Evolutionary conservation across 176 grass and related monocot species (phyloP).

Genomic region (Puccinellia tenuiflora): DNA sequence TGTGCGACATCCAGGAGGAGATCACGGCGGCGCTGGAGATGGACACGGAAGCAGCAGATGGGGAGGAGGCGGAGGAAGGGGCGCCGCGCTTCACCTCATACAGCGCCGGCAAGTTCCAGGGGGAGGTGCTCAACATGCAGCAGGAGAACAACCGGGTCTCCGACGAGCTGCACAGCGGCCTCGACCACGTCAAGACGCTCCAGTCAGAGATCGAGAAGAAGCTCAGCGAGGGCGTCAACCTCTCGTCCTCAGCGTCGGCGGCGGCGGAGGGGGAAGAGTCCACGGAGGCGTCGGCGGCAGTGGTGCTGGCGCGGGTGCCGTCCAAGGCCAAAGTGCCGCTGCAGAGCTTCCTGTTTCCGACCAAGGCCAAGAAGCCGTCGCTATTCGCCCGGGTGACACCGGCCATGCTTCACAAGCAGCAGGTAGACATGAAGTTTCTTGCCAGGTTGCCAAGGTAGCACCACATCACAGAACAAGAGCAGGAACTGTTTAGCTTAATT

Average conservation of each 20-base stretch:
- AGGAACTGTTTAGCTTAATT: not conserved
- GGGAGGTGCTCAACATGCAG: slow-evolving; percentile 87
- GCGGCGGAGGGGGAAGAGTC: not conserved
- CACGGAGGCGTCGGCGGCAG: not conserved
- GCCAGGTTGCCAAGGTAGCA: slow-evolving; percentile 39
- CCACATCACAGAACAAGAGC: not conserved
- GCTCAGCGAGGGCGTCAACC: slow-evolving; percentile 34
- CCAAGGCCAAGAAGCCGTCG: slow-evolving; percentile 59
- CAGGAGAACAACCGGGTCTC: slow-evolving; percentile 81
- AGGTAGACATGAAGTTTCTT: slow-evolving; percentile 25
- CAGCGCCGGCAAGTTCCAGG: slow-evolving; percentile 85
- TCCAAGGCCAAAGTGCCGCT: slow-evolving; percentile 47
- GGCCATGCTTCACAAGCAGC: slow-evolving; percentile 41
- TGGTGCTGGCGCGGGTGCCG: not conserved
- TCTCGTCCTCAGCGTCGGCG: not conserved
- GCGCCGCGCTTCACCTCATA: slow-evolving; percentile 52
- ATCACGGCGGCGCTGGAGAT: slow-evolving; percentile 38
- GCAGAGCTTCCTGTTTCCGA: slow-evolving; percentile 52
- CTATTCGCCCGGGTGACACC: slow-evolving; percentile 47
- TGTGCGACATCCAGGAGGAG: slow-evolving; percentile 75
- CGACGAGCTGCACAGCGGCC: slow-evolving; percentile 62
- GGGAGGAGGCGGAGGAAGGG: slow-evolving; percentile 10
- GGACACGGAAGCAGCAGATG: not conserved
- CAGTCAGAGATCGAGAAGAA: slow-evolving; percentile 67
- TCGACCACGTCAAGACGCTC: slow-evolving; percentile 67